Conservation (phyloP, 1,139 yeast genomes). For the Hyphopichia burtonii region DNA sequence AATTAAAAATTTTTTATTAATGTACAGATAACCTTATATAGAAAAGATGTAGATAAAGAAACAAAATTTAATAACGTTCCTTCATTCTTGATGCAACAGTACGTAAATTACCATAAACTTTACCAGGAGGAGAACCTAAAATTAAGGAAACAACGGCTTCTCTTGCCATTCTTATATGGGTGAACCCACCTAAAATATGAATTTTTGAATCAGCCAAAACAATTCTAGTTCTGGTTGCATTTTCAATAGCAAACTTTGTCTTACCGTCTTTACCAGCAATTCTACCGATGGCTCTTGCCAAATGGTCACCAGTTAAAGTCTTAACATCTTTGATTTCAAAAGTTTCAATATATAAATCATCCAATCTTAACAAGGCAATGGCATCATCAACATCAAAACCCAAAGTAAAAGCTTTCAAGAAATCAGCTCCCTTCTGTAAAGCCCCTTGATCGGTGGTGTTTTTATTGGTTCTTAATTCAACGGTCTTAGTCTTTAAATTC, state of each 20-base stretch:
- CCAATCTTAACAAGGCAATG: constrained; percentile 87
- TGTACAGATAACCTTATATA: too few species aligned
- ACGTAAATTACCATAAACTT: constrained; percentile 94
- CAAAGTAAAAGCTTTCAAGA: constrained; percentile 87
- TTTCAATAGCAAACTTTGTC: constrained; percentile 96
- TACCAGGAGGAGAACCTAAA: constrained; percentile 98
- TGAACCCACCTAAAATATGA: constrained; percentile 94
- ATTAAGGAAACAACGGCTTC: constrained; percentile 93
- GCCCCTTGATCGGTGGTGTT: constrained; percentile 90
- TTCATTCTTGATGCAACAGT: constrained; percentile 96
- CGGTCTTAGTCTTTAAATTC: constrained; percentile 83
- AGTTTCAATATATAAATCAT: constrained; percentile 93
- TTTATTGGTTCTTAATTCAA: constrained; percentile 78
- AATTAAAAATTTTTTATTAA: not conserved
- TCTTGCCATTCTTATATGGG: constrained; percentile 96
- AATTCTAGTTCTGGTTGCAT: constrained; percentile 96
- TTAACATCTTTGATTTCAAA: constrained; percentile 97
- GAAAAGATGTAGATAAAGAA: too few species aligned
- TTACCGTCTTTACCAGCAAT: constrained; percentile 99
- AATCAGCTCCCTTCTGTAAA: constrained; percentile 95
- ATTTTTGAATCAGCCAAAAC: constrained; percentile 96
- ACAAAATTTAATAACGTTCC: constrained; percentile 72
- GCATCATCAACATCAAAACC: constrained; percentile 98
- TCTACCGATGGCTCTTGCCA: constrained; percentile 98
- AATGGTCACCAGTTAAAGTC: constrained; percentile 92